Evolutionary conservation across 305 asterid species (phyloP), one percentile per base, ranked within the genome.

Genomic region (Fraxinus latifolia): DNA sequence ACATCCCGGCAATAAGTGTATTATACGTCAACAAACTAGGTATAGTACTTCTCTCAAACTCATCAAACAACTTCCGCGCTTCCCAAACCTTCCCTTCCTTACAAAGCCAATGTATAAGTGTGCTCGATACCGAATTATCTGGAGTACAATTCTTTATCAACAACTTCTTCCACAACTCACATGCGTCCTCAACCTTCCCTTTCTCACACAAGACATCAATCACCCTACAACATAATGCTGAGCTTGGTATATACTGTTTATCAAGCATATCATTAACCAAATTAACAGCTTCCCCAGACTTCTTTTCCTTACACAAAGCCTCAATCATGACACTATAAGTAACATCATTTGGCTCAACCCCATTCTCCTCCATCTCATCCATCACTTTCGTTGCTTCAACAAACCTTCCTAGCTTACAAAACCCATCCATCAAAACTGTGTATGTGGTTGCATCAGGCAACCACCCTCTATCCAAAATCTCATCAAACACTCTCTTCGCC

Each of bases 291-390:
- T 92, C 99, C 34, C 94, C 94, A 0, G 97, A 84, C 86, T 91
- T 95, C 82, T 85, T 90, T 76, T 87, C 93, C 80, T 85, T 91
- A 84, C 99, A 95, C 80, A 93, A 85, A 42, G 97, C 97, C 90
- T 91, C 99, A 33, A 92, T 89, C 93, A 92, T 91, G 36, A 93
- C 96, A 79, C 88, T 82, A 77, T 92, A 95, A 3, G 99, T 95
- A 62, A 93, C 91, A 44, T 92, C 98, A 81, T 95, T 93, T 0
- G 98, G 98, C 82, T 88, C 87, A 50, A 95, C 93, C 73, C 95
- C 92, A 75, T 88, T 91, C 78, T 87, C 97, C 85, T 87, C 94
- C 99, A 93, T 95, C 86, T 91, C 98, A 85, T 95, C 99, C 99
- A 94, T 94, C 83, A 95, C 89, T 84, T 87, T 92, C 5, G 94